Conservation (phyloP, 108 stramenopile genomes). For the Cyclotella atomus region DNA sequence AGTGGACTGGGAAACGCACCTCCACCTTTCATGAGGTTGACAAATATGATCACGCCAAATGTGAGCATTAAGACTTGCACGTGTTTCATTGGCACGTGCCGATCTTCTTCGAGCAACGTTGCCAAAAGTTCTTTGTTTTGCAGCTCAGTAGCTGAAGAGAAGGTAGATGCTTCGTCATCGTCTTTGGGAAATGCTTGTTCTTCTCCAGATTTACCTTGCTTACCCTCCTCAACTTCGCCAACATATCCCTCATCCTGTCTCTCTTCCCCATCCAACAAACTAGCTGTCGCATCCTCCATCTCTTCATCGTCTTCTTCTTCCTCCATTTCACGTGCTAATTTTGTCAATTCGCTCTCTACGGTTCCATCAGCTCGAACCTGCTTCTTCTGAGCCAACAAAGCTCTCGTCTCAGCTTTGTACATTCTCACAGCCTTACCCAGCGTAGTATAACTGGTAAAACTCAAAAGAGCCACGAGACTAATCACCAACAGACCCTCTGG, state of each 20-base stretch:
- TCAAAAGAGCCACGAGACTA: slow-evolving; percentile 80
- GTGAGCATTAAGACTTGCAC: slow-evolving; percentile 68
- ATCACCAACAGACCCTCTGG: slow-evolving; percentile 85
- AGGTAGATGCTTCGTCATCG: slow-evolving; percentile 29
- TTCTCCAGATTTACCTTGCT: slow-evolving; percentile 16
- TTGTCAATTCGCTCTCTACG: slow-evolving; percentile 48
- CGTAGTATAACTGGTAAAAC: slow-evolving; percentile 81
- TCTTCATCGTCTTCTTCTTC: slow-evolving; percentile 46
- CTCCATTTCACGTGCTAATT: slow-evolving; percentile 45
- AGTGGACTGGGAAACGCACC: slow-evolving; percentile 88
- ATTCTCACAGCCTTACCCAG: slow-evolving; percentile 85
- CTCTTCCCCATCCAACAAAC: slow-evolving; percentile 13
- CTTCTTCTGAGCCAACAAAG: slow-evolving; percentile 29
- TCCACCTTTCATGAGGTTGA: slow-evolving; percentile 94
- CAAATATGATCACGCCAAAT: slow-evolving; percentile 84
- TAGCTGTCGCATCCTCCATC: slow-evolving; percentile 20
- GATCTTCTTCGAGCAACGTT: slow-evolving; percentile 78
- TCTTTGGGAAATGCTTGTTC: neutral
- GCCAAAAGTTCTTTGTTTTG: slow-evolving; percentile 43
- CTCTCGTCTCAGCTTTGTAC: slow-evolving; percentile 83
- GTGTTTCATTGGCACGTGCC: slow-evolving; percentile 70
- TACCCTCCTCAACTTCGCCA: slow-evolving; percentile 18
- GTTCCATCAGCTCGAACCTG: slow-evolving; percentile 25
- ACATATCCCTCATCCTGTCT: too few relatives aligned
- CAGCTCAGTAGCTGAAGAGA: slow-evolving; percentile 38